A percentile compares a stretch with the other conserved stretches of the same genome.
These are phyloP conservation scores for Ustilago loliicola DNA, from an alignment of 1,284 basidiomycete species.

Conservation along the genomic window DNA sequence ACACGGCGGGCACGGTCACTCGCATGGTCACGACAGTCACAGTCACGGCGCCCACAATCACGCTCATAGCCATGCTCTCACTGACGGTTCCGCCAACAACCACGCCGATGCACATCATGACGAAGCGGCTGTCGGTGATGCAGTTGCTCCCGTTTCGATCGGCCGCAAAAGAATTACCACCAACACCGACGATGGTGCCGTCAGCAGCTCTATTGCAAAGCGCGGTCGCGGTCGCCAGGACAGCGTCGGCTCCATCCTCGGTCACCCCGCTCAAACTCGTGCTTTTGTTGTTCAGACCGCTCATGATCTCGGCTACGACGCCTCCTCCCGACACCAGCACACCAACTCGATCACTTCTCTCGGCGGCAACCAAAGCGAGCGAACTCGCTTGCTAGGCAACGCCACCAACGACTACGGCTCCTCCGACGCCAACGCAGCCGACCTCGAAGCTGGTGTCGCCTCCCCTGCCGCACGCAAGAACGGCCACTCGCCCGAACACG, in stretches of 20 bases:
- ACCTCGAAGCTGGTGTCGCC: slow-evolving; percentile 50
- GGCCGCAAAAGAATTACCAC: slow-evolving; percentile 30
- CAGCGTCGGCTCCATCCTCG: slow-evolving; percentile 74
- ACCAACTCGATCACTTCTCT: slow-evolving; percentile 35
- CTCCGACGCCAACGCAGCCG: slow-evolving; percentile 33
- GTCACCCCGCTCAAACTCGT: slow-evolving; percentile 88
- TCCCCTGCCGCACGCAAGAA: slow-evolving; percentile 55
- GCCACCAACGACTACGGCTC: slow-evolving; percentile 45
- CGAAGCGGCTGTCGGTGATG: slow-evolving; percentile 16
- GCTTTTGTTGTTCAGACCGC: slow-evolving; percentile 89
- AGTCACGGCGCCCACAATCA: slow-evolving; percentile 46
- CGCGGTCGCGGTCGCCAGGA: slow-evolving; percentile 38
- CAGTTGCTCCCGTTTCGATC: slow-evolving; percentile 16
- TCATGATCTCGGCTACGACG: slow-evolving; percentile 76
- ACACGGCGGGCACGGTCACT: slow-evolving; percentile 75
- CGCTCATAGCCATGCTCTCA: slow-evolving; percentile 40
- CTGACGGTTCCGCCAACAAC: slow-evolving; percentile 12
- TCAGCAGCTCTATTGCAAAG: slow-evolving; percentile 16
- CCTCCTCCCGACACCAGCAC: slow-evolving; percentile 36
- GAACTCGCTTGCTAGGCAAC: slow-evolving; percentile 34
- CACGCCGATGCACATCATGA: slow-evolving; percentile 23
- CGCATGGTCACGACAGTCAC: slow-evolving; percentile 73
- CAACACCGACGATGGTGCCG: slow-evolving; percentile 17
- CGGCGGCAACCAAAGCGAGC: slow-evolving; percentile 23
- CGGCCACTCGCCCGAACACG: slow-evolving; percentile 42